Conservation (phyloP, 2,329 filamentous ascomycete genomes). For the Penicillium sp. region DNA sequence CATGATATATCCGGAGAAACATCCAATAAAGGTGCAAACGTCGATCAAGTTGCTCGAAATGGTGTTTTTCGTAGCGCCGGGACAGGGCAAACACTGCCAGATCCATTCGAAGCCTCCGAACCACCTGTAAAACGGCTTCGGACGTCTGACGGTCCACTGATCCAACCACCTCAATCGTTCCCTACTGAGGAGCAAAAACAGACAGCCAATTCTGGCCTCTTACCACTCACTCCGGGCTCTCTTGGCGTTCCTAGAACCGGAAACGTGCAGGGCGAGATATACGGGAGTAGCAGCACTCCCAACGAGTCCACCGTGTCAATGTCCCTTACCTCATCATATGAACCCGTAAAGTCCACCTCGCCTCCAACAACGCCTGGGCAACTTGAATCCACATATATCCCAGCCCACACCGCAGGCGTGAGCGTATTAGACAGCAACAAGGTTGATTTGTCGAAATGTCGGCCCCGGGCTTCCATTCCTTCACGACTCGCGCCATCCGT, state of each 20-base stretch:
- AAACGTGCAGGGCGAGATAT: conserved; percentile 6
- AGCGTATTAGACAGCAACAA: conserved; percentile 30
- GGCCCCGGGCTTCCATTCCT: conserved; percentile 83
- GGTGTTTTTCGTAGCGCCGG: neutral
- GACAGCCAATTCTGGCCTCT: neutral
- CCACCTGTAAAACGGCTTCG: conserved; percentile 26
- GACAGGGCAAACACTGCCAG: conserved; percentile 1
- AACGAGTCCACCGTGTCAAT: conserved; percentile 33
- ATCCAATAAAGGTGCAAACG: conserved; percentile 18
- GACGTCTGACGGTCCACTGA: conserved; percentile 13
- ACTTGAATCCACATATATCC: conserved; percentile 12
- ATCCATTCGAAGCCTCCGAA: conserved; percentile 11
- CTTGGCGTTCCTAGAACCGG: conserved; percentile 7
- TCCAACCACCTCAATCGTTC: conserved; percentile 5
- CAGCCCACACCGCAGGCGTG: conserved; percentile 20
- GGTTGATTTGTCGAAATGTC: conserved; percentile 55
- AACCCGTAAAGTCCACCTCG: conserved; percentile 30
- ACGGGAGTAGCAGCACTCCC: conserved; percentile 28
- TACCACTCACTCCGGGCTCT: conserved; percentile 1
- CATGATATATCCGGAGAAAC: conserved; percentile 17
- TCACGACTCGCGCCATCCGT: conserved; percentile 70
- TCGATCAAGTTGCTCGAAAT: conserved; percentile 15
- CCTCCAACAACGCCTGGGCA: conserved; percentile 27
- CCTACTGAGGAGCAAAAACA: conserved; percentile 1
- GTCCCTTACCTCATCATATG: conserved; percentile 28